A percentile compares a stretch with the other conserved stretches of the same genome.
Conservation (phyloP, 148 eudicot genomes). For the Silene uniflora region DNA sequence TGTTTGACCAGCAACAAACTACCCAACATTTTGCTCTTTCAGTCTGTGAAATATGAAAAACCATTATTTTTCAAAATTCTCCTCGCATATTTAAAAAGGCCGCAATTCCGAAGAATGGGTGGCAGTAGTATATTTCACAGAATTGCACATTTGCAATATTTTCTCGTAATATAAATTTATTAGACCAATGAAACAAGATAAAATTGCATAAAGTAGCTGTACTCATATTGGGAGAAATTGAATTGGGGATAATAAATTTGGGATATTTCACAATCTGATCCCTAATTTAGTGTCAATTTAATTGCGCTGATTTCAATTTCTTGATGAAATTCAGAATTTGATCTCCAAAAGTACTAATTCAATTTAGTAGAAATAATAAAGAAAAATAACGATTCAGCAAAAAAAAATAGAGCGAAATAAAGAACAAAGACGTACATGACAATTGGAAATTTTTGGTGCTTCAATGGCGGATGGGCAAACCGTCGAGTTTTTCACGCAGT, state of each 20-base stretch:
- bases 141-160: not conserved
- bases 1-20: not conserved
- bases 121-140: not conserved
- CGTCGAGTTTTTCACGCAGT: not conserved
- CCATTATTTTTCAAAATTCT: too few relatives aligned
- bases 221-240: not conserved
- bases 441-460: not conserved
- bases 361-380: not conserved
- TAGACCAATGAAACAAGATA: not conserved
- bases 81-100: too few relatives aligned
- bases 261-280: not conserved
- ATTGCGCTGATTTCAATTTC: too few relatives aligned
- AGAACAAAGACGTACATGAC: not conserved
- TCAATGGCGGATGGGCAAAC: not conserved
- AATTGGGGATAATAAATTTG: not conserved
- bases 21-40: not conserved
- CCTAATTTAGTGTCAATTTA: not conserved
- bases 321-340: not conserved
- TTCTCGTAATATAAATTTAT: too few relatives aligned
- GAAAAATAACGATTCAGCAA: not conserved
- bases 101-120: not conserved
- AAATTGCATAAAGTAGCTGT: not conserved
- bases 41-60: too few relatives aligned
- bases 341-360: too few relatives aligned
- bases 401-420: not conserved